These are phyloP conservation scores for Domatiomyces globalis DNA, from an alignment of 2,329 filamentous ascomycete species.

Conservation along the genomic window DNA sequence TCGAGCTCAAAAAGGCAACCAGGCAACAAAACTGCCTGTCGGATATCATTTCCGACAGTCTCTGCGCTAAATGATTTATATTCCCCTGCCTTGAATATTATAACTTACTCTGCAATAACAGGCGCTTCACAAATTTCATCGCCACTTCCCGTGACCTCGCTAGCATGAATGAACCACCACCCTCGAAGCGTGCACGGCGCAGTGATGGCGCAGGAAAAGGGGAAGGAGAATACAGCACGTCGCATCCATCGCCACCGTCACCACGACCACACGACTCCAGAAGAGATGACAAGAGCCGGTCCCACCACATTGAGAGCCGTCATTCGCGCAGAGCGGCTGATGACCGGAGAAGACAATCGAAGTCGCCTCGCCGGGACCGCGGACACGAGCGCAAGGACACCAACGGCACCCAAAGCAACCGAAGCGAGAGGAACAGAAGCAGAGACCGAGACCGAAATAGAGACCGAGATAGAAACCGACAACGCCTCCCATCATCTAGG, in stretches of 20 bases:
- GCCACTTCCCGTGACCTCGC: no score
- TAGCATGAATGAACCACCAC: constrained; percentile 29
- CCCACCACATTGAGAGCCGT: constrained; percentile 12
- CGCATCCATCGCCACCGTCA: constrained; percentile 19
- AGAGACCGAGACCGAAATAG: constrained; percentile 25
- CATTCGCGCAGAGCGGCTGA: constrained; percentile 10
- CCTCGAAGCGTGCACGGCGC: constrained; percentile 37
- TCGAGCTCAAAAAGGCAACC: no score
- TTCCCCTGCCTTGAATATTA: no score
- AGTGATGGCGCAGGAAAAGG: constrained; percentile 49
- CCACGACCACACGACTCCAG: constrained; percentile 26
- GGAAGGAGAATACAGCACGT: constrained; percentile 33
- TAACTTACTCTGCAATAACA: background rate
- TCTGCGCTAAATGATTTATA: no score
- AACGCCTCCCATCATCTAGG: constrained; percentile 23
- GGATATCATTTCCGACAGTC: no score
- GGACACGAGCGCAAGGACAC: constrained; percentile 25
- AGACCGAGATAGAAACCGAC: constrained; percentile 20
- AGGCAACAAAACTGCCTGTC: no score
- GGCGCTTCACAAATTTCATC: no score
- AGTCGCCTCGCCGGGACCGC: constrained; percentile 20
- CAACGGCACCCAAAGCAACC: constrained; percentile 6
- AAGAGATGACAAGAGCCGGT: constrained; percentile 20
- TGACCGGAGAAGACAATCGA: constrained; percentile 11
- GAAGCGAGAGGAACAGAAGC: constrained; percentile 19